A percentile compares a stretch with the other conserved stretches of the same genome.
phyloP scores from a whole-genome alignment of 2,329 filamentous ascomycete species.

The Colletotrichum tamarilloi region DNA sequence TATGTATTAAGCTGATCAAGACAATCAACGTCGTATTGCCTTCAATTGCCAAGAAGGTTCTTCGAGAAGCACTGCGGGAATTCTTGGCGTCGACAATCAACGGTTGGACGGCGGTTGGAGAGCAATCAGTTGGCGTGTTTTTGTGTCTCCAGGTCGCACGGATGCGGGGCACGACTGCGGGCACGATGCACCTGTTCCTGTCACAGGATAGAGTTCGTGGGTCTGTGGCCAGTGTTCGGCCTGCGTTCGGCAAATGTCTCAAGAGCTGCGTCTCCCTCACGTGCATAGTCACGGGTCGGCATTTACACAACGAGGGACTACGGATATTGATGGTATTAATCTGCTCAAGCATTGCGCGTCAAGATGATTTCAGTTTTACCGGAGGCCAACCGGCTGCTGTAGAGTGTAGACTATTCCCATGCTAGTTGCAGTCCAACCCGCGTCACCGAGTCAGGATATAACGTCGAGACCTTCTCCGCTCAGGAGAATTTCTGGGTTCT shows the following conservation, averaged over 20 bases:
- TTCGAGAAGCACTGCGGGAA: conserved; percentile 1
- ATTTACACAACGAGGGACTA: neutral
- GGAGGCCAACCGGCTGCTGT: no score
- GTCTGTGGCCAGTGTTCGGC: neutral
- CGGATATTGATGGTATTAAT: neutral
- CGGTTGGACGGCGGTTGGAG: neutral
- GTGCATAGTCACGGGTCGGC: neutral
- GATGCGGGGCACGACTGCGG: conserved; percentile 17
- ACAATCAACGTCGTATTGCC: neutral
- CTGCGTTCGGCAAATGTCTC: conserved; percentile 3
- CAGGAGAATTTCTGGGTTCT: no score
- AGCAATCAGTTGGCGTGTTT: neutral
- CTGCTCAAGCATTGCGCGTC: neutral
- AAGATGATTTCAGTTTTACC: neutral
- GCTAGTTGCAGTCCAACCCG: no score
- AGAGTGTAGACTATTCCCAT: no score
- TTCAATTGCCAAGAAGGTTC: neutral
- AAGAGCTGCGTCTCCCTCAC: neutral
- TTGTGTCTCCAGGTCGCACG: neutral
- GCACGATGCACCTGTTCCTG: conserved; percentile 15
- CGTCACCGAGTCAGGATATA: no score
- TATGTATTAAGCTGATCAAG: neutral
- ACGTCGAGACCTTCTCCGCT: no score
- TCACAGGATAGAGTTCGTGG: neutral
- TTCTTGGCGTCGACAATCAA: neutral